phyloP scores from a whole-genome alignment of 2,329 filamentous ascomycete species.

The Fusarium tjaetaba region DNA sequence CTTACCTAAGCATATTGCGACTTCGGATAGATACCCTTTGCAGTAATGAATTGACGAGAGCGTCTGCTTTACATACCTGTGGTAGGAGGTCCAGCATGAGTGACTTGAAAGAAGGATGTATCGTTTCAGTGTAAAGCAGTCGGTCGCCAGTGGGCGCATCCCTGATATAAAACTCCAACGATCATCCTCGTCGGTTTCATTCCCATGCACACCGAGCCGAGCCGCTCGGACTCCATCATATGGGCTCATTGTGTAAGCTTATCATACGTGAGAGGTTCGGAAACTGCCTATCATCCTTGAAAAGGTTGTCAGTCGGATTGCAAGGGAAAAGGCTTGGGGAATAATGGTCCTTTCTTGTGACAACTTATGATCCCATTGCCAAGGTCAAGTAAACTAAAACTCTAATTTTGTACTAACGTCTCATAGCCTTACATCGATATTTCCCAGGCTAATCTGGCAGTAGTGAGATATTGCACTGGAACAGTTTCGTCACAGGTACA shows the following conservation, averaged over 20 bases:
- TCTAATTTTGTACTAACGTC: background rate
- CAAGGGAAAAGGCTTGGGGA: background rate
- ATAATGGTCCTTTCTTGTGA: background rate
- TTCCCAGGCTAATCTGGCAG: no score
- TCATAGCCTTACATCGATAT: fast-evolving
- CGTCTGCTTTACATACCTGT: background rate
- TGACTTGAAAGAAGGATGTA: no score
- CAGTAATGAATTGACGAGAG: background rate
- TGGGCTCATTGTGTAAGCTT: background rate
- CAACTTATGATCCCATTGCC: background rate
- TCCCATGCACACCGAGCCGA: constrained; percentile 10
- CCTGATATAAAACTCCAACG: background rate
- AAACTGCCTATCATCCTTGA: background rate
- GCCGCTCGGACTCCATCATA: background rate
- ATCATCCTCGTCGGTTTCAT: background rate
- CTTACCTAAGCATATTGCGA: background rate
- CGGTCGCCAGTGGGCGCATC: background rate
- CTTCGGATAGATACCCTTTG: background rate
- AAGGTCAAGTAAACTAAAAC: background rate
- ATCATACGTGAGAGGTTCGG: background rate
- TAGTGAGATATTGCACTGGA: background rate
- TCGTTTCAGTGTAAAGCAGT: fast-evolving
- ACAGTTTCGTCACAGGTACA: no score
- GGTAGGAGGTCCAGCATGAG: background rate
- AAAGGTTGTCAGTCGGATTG: background rate